Base-by-base conservation (phyloP, 2,329 filamentous ascomycete species). In the Seiridium cupressi region DNA sequence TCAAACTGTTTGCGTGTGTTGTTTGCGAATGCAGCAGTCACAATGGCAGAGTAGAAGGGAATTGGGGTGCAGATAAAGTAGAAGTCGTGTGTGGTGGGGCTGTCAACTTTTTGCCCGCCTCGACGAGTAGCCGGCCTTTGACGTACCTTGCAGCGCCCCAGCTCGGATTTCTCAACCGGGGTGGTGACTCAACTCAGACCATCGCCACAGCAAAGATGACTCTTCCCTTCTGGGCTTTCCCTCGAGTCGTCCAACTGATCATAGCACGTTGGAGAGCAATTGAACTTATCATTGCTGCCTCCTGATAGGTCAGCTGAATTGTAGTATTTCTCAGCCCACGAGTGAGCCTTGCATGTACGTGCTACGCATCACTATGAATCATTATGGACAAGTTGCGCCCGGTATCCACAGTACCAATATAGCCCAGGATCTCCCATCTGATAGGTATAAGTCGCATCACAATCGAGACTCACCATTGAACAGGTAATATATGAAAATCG, bases 81-180 rank as follows among this genome's bases (percentile, higher is more conserved):
- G 51, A 44, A 57, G 55, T 57, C 55, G 51, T 55, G 55, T 57
- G 55, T 57, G 55, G 55, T 57, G 55, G 55, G 55, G 55, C 55
- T 40, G 38, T 44, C 36, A 13, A 13, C 55, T 11, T 38, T 36
- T 47, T 46, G 44, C 44, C 55, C 44, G 53, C 53, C 26, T 35
- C 18, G 18, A 26, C 18, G 18, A 26, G 18, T 53, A 34, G 10
- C 32, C 49, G 38, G 38, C 38, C 18, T 26, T 26, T 26, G 18
- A 26, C 18, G 38, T 55, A 55, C 51, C 35, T 55, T 36, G 10
- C 49, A 36, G 32, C 31, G 31, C 38, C 35, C 26, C 48, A 34
- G 11, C 18, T 44, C 31, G 51, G 44, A 55, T 55, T 55, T 55
- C 51, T 38, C 49, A 31, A 7, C 26, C 8, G 35, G 31, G 44